Percentiles rank a stretch among this genome's conserved stretches.
Conservation (phyloP, 257 asterid species). For the Solanum sparsipilum region DNA sequence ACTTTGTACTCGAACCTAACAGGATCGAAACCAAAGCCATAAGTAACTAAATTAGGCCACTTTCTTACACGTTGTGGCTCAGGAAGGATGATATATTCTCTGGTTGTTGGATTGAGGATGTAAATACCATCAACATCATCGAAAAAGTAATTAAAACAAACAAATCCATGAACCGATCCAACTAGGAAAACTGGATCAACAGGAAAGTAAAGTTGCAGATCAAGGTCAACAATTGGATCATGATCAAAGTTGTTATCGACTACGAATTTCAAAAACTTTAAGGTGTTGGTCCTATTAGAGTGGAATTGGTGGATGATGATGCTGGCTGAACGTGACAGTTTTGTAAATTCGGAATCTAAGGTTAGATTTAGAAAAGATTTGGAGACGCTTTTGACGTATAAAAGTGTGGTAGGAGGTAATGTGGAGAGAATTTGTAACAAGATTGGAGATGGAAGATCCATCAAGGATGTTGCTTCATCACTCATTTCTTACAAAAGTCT, state of each 20-base stretch:
- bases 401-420: too few species aligned
- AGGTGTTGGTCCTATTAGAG: not conserved
- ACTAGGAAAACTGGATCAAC: not conserved
- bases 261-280: too few species aligned
- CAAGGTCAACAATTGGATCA: not conserved
- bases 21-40: conserved; percentile 23
- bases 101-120: conserved; percentile 35
- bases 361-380: too few species aligned
- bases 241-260: not conserved
- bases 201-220: not conserved
- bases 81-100: conserved; percentile 21
- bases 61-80: not conserved
- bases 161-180: conserved; percentile 27
- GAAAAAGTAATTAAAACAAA: conserved; percentile 5
- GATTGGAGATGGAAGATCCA: too few species aligned
- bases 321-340: not conserved
- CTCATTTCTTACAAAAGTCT: too few species aligned
- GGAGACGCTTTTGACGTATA: too few species aligned
- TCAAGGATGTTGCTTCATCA: too few species aligned
- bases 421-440: too few species aligned
- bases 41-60: conserved; percentile 10
- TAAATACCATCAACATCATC: conserved; percentile 16
- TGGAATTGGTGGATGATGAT: conserved; percentile 15
- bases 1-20: conserved; percentile 13
- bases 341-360: not conserved